Conservation (phyloP, 768 basidiomycete species). For the Boletus barrowsii region DNA sequence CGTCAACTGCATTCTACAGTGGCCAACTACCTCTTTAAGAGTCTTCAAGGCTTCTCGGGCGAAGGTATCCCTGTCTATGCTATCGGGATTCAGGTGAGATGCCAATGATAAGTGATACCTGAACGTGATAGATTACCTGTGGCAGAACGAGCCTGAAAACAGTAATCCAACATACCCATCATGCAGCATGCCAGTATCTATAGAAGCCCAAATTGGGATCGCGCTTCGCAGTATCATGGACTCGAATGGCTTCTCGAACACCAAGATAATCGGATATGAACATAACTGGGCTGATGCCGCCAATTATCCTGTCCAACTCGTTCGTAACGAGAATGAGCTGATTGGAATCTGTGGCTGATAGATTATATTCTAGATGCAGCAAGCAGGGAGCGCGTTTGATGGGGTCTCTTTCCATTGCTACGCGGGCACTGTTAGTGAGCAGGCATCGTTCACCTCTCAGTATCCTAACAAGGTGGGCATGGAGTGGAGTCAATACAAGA, state of each 20-base stretch:
- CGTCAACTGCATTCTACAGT: conserved; percentile 38
- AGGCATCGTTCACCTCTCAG: conserved; percentile 52
- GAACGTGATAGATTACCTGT: background rate
- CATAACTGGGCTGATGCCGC: conserved; percentile 75
- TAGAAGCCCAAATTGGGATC: conserved; percentile 58
- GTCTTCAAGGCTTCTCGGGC: conserved; percentile 62
- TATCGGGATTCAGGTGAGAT: conserved; percentile 49
- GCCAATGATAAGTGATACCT: background rate
- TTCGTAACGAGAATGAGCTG: conserved; percentile 20
- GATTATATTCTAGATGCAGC: conserved; percentile 45
- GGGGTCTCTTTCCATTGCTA: conserved; percentile 79
- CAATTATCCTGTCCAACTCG: conserved; percentile 57
- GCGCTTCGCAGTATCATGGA: conserved; percentile 58
- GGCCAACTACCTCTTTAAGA: conserved; percentile 69
- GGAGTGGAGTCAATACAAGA: background rate
- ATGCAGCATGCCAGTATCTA: conserved; percentile 48
- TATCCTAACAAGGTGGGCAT: conserved; percentile 49
- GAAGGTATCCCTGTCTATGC: conserved; percentile 63
- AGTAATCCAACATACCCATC: conserved; percentile 70
- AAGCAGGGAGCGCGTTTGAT: conserved; percentile 50
- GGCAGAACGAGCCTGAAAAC: conserved; percentile 52
- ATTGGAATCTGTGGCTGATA: background rate
- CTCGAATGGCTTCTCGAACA: conserved; percentile 53
- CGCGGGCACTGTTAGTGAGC: conserved; percentile 48
- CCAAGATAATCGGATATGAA: conserved; percentile 66